Evolutionary conservation across 2,329 filamentous ascomycete species (phyloP).

Genomic region (Nigrospora sphaerica): DNA sequence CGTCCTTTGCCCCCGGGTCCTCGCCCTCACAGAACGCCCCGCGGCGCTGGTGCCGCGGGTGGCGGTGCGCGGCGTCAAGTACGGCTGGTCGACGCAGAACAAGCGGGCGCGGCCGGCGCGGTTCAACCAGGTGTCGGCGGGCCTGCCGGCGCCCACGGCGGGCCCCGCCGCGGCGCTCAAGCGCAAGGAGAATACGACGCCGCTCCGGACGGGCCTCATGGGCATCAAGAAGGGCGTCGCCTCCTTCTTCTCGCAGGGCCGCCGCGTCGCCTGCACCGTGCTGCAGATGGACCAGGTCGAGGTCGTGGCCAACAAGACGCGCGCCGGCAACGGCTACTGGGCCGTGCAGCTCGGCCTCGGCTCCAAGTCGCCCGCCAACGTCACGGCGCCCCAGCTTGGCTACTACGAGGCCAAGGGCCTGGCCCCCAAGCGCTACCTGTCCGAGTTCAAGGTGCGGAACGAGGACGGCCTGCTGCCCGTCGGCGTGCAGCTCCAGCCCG

Average conservation of each 20-base stretch:
- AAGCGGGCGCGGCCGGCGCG: slow-evolving; percentile 44
- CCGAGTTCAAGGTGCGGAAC: slow-evolving; percentile 79
- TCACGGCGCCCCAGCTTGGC: slow-evolving; percentile 75
- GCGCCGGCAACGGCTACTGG: slow-evolving; percentile 78
- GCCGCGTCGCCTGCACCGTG: slow-evolving; percentile 79
- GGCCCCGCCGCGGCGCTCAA: slow-evolving; percentile 54
- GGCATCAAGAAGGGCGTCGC: slow-evolving; percentile 96
- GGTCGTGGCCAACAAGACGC: slow-evolving; percentile 80
- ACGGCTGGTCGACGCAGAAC: slow-evolving; percentile 54
- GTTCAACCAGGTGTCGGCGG: slow-evolving; percentile 53
- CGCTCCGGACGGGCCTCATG: slow-evolving; percentile 71
- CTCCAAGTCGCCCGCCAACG: slow-evolving; percentile 64
- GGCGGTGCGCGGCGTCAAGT: slow-evolving; percentile 42
- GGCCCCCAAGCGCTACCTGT: slow-evolving; percentile 74
- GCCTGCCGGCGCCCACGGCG: slow-evolving; percentile 48
- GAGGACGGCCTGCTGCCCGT: slow-evolving; percentile 67
- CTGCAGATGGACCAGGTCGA: slow-evolving; percentile 90
- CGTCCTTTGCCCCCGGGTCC: slow-evolving; percentile 17
- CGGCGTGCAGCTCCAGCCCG: slow-evolving; percentile 70
- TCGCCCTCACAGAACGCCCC: slow-evolving; percentile 19
- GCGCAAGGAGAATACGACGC: slow-evolving; percentile 51
- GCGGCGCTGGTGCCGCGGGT: slow-evolving; percentile 36
- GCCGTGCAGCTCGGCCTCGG: slow-evolving; percentile 86
- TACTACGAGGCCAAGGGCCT: slow-evolving; percentile 81
- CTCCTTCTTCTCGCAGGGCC: slow-evolving; percentile 73